Base-by-base conservation (phyloP, 345 rosid species). In the Anacardium occidentale region DNA sequence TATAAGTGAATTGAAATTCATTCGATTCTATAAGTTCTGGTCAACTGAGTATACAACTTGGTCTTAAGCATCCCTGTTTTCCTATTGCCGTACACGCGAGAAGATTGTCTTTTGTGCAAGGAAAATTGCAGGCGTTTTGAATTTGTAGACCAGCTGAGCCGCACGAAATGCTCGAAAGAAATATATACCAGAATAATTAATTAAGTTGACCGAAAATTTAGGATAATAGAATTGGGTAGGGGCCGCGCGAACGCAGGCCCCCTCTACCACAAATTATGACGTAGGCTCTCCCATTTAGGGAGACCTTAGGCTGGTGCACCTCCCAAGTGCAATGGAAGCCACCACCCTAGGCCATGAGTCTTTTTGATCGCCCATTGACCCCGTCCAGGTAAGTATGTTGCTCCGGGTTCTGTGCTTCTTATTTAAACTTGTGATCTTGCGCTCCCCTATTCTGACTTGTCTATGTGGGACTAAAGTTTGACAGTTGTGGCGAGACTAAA, bases 181-280 rank as follows among this genome's bases (percentile, higher is more conserved):
- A n/a, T n/a, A n/a, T n/a, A n/a, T n/a, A n/a, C n/a, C n/a, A n/a
- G n/a, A n/a, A n/a, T n/a, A n/a, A n/a, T n/a, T n/a, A n/a, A n/a
- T n/a, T n/a, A n/a, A n/a, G n/a, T n/a, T n/a, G n/a, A n/a, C n/a
- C n/a, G n/a, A n/a, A n/a, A n/a, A n/a, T n/a, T n/a, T n/a, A n/a
- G n/a, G 18, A 15, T 0, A 13, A 3, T 0, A 15, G n/a, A 50
- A 0, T 50, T 50, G 4, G 4, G 1, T 14, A 50, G 5, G 18
- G n/a, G 83, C 86, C 74, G 88, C 86, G 87, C 89, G 88, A 59
- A 85, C 82, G 86, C 90, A 82, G 77, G 86, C 80, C 85, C 79
- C 85, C 79, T 0, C 88, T 70, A 0, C 64, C 76, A 82, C 84
- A 83, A 88, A 86, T 83, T 79, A 82, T 85, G 86, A 81, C 83